A percentile compares a stretch with the other conserved stretches of the same genome.
Evolutionary conservation across 1,284 basidiomycete species (phyloP).

Genomic region (Sporisorium graminicola): DNA sequence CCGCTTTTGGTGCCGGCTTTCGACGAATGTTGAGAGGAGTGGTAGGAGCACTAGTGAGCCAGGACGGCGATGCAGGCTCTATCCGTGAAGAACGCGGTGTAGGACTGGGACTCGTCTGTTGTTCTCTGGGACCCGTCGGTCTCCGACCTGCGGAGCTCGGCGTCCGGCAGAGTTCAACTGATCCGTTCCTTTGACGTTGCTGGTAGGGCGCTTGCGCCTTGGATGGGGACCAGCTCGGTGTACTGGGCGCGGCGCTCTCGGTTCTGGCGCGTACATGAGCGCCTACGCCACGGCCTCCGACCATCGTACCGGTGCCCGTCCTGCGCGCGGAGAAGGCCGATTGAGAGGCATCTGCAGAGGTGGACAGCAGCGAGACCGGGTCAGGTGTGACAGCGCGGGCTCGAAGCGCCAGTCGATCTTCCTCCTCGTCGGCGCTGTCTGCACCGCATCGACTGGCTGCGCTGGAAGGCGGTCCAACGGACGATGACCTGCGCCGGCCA

Average conservation of each 20-base stretch:
- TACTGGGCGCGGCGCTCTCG: constrained; percentile 28
- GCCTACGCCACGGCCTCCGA: constrained; percentile 2
- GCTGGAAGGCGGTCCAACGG: constrained; percentile 35
- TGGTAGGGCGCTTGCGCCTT: constrained; percentile 29
- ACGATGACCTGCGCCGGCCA: constrained; percentile 37
- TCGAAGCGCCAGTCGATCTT: constrained; percentile 7
- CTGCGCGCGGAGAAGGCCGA: constrained; percentile 6
- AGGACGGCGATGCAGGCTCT: constrained; percentile 24
- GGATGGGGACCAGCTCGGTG: constrained; percentile 21
- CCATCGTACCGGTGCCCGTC: background rate
- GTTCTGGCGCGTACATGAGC: constrained; percentile 33
- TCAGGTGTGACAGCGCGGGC: constrained; percentile 36
- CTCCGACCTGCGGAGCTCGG: constrained; percentile 51
- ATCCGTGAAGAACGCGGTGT: constrained; percentile 1
- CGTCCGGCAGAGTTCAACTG: constrained; percentile 41
- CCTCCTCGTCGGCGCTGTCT: constrained; percentile 33
- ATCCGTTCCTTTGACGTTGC: constrained; percentile 37
- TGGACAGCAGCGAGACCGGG: constrained; percentile 26
- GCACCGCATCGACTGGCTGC: constrained; percentile 16
- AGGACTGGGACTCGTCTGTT: constrained; percentile 32
- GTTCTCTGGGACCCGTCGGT: constrained; percentile 46
- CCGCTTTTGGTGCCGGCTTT: constrained; percentile 29
- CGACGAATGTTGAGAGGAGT: constrained; percentile 47
- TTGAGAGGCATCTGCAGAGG: constrained; percentile 12
- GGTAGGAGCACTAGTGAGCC: constrained; percentile 24